Percentiles rank a stretch among this genome's conserved stretches.
Evolutionary conservation across 2,329 filamentous ascomycete genomes (phyloP).

Genomic region (Raffaelea albimanens): DNA sequence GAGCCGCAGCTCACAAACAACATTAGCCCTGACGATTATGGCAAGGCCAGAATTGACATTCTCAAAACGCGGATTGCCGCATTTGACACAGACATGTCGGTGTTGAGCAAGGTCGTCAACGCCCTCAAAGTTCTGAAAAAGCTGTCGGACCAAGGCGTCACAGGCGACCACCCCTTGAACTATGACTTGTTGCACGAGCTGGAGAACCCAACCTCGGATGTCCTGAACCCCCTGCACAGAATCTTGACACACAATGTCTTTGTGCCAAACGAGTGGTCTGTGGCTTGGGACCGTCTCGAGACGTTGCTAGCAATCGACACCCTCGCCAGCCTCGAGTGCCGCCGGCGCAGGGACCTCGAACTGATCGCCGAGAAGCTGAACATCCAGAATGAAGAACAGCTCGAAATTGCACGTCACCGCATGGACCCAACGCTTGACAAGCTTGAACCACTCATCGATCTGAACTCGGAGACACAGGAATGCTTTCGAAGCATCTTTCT

Average conservation of each 20-base stretch:
- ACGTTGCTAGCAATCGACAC: slow-evolving; percentile 9
- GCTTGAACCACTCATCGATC: slow-evolving; percentile 6
- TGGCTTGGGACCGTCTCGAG: slow-evolving; percentile 8
- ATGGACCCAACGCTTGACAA: slow-evolving; percentile 3
- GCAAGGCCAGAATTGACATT: background rate
- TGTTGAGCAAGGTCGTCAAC: slow-evolving; percentile 8
- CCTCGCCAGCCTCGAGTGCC: slow-evolving; percentile 8
- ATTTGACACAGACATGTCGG: slow-evolving; percentile 10
- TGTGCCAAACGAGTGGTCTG: slow-evolving; percentile 1
- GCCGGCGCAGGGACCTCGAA: slow-evolving; percentile 10
- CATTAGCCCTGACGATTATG: too few species aligned
- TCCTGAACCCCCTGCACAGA: background rate
- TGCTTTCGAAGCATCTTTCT: slow-evolving; percentile 11
- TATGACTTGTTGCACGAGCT: slow-evolving; percentile 3
- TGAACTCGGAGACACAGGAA: slow-evolving; percentile 7
- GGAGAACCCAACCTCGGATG: background rate
- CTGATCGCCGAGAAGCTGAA: slow-evolving; percentile 4
- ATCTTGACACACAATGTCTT: slow-evolving; percentile 6
- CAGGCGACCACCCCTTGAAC: background rate
- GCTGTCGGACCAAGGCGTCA: background rate
- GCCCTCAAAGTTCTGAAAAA: slow-evolving; percentile 8
- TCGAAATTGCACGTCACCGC: slow-evolving; percentile 6
- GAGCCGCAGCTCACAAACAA: background rate
- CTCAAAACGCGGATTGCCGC: slow-evolving; percentile 1
- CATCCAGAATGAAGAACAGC: background rate